phyloP scores from a whole-genome alignment of 83 land plant species.

The Thuja plicata region DNA sequence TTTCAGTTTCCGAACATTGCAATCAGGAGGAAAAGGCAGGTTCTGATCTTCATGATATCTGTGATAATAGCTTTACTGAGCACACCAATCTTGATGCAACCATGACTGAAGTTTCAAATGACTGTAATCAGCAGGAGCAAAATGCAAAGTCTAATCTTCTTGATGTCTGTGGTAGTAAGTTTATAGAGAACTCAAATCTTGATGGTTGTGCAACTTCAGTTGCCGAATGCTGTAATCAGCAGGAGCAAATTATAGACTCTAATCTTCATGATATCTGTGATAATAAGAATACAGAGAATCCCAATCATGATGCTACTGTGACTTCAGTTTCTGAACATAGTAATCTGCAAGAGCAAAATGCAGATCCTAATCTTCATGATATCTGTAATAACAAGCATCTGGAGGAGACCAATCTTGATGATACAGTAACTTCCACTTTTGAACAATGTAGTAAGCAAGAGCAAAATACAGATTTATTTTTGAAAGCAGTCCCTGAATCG shows the following conservation, averaged over 20 bases:
- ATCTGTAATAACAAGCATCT: neutral
- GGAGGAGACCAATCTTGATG: neutral
- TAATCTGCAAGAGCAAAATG: constrained; percentile 2
- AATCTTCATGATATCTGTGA: neutral
- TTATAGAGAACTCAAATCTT: neutral
- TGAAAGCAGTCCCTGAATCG: constrained; percentile 5
- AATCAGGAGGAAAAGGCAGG: constrained; percentile 12
- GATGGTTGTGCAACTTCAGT: neutral
- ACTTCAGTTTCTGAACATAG: neutral
- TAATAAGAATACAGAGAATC: neutral
- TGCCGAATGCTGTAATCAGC: neutral
- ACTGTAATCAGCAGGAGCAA: neutral
- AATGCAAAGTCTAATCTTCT: neutral
- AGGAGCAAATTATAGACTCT: constrained; percentile 4
- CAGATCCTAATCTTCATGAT: neutral
- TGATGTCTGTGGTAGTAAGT: neutral
- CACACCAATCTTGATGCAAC: neutral
- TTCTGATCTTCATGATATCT: neutral
- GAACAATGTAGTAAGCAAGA: neutral
- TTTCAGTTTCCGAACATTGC: neutral
- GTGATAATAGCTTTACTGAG: neutral
- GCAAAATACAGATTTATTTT: constrained; percentile 12
- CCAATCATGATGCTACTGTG: neutral
- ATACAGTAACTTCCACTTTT: neutral
- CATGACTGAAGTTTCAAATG: neutral